Evolutionary conservation across 1,284 basidiomycete genomes (phyloP).

Genomic region (Bjerkandera adusta): DNA sequence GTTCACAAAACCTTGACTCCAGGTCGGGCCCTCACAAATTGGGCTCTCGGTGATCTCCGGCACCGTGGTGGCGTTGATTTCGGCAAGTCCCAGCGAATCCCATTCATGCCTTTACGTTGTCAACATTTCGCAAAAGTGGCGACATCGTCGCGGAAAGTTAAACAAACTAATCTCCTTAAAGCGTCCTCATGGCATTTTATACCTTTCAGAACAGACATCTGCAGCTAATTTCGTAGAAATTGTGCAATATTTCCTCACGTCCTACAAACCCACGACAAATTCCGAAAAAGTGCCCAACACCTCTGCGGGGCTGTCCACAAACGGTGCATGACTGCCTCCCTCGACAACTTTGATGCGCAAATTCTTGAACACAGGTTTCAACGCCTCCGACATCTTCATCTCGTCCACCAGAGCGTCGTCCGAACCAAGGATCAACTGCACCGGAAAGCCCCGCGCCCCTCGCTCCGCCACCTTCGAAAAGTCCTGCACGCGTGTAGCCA

Average conservation of each 20-base stretch:
- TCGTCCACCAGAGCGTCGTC: conserved; percentile 21
- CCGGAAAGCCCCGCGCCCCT: conserved; percentile 21
- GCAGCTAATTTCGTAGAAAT: neutral
- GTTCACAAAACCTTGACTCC: neutral
- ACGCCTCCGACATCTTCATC: conserved; percentile 16
- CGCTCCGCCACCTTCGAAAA: conserved; percentile 19
- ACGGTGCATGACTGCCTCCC: conserved; percentile 23
- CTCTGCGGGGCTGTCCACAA: conserved; percentile 22
- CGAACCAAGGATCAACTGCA: conserved; percentile 22
- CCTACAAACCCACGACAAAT: too few relatives aligned
- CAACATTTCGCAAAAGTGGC: too few relatives aligned
- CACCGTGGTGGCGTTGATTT: conserved; percentile 2
- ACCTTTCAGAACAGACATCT: neutral
- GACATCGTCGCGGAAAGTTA: too few relatives aligned
- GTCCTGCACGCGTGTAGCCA: conserved; percentile 15
- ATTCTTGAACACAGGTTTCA: conserved; percentile 22
- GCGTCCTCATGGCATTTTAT: neutral
- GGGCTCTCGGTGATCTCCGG: conserved; percentile 1
- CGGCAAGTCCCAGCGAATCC: too few relatives aligned
- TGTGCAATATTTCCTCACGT: too few relatives aligned
- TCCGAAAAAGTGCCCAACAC: conserved; percentile 13
- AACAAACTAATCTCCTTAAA: neutral
- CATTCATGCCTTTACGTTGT: too few relatives aligned
- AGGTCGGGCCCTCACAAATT: neutral
- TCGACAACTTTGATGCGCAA: conserved; percentile 20